Percentiles rank a stretch among this genome's conserved stretches.
Conservation (phyloP, 768 basidiomycete genomes). For the Boletus reticuloceps region DNA sequence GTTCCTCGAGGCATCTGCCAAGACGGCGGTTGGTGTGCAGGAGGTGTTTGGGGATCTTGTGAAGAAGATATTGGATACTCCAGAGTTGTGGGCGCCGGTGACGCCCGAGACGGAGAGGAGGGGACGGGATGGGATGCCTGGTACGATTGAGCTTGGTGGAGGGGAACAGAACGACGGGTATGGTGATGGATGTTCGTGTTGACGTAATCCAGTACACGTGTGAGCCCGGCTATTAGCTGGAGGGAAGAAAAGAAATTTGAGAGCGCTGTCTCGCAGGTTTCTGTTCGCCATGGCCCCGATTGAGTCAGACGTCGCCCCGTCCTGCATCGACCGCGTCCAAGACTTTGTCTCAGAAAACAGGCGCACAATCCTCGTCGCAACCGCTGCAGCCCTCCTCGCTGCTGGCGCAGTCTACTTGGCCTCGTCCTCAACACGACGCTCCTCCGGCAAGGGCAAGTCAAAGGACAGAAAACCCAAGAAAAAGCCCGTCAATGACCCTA, state of each 20-base stretch:
- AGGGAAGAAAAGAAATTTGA: slow-evolving; percentile 6
- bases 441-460: slow-evolving; percentile 44
- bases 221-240: not conserved
- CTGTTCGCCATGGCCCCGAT: slow-evolving; percentile 21
- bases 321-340: slow-evolving; percentile 61
- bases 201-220: slow-evolving; percentile 25
- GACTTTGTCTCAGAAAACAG: slow-evolving; percentile 75
- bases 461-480: slow-evolving; percentile 51
- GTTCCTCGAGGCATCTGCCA: slow-evolving; percentile 92
- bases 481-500: slow-evolving; percentile 61
- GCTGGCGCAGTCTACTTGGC: slow-evolving; percentile 75
- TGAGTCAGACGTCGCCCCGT: slow-evolving; percentile 3
- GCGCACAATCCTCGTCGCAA: slow-evolving; percentile 67
- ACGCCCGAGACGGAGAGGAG: slow-evolving; percentile 16
- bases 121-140: slow-evolving; percentile 37
- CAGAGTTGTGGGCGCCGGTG: slow-evolving; percentile 67
- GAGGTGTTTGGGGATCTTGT: slow-evolving; percentile 81
- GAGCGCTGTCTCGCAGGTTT: too few relatives aligned
- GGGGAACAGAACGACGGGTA: not conserved
- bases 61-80: slow-evolving; percentile 76
- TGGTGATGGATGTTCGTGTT: slow-evolving; percentile 32
- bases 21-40: slow-evolving; percentile 81
- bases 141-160: slow-evolving; percentile 38
- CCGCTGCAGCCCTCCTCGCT: slow-evolving; percentile 68
- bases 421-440: slow-evolving; percentile 34